phyloP scores from a whole-genome alignment of 2,329 filamentous ascomycete genomes.

The Trichoderma cornu-damae region DNA sequence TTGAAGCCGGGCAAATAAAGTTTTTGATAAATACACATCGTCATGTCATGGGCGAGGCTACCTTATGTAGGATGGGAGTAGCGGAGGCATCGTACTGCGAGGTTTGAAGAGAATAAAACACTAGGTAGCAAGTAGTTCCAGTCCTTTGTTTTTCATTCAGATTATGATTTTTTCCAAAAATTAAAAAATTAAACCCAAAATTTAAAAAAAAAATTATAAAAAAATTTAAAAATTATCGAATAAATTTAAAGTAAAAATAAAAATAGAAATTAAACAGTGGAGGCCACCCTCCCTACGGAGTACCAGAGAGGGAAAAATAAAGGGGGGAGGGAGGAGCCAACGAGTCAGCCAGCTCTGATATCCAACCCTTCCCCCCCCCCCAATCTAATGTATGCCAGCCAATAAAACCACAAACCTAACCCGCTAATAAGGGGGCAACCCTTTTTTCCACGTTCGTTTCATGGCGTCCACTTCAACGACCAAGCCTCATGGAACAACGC shows the following conservation, averaged over 20 bases:
- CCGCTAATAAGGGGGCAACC: neutral
- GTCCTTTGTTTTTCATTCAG: neutral
- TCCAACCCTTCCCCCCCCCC: conserved; percentile 13
- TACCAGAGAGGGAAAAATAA: conserved; percentile 1
- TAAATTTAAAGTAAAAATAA: too few relatives aligned
- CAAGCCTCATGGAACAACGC: neutral
- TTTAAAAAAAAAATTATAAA: too few relatives aligned
- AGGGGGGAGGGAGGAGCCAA: neutral
- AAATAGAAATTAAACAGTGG: neutral
- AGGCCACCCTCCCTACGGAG: too few relatives aligned
- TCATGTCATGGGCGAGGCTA: neutral
- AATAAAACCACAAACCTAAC: neutral
- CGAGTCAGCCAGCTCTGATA: conserved; percentile 11
- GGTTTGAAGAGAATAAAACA: neutral
- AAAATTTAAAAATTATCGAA: too few relatives aligned
- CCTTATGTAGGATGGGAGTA: neutral
- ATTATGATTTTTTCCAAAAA: too few relatives aligned
- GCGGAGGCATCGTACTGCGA: neutral
- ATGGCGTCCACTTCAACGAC: neutral
- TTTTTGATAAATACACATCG: conserved; percentile 9
- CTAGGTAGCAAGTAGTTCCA: neutral
- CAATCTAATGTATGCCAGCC: neutral
- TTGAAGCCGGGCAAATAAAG: conserved; percentile 2
- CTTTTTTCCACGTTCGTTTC: neutral
- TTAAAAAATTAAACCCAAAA: too few relatives aligned